Base-by-base conservation (phyloP, 2,329 filamentous ascomycete species). In the Curvularia spicifera region DNA sequence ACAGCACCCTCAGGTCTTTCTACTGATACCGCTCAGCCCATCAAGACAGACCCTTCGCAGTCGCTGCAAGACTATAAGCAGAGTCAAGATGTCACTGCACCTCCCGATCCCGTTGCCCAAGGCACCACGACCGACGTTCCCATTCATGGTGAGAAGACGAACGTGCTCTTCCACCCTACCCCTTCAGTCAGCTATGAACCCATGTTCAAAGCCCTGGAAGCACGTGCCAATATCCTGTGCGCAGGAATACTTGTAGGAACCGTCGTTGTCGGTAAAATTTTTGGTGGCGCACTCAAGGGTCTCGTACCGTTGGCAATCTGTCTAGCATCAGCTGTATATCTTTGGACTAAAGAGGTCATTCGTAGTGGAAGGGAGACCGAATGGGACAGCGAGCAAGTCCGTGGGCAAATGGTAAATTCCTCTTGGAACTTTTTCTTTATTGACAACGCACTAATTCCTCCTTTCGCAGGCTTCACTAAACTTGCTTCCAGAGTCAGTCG, bases 131-230 rank as follows among this genome's bases (percentile, higher is more conserved):
- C 91, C 26, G 95, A 98, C 77, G 93, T 98, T 1, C 95, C 95
- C 3, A 96, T 98, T 57, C 91, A 93, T 72, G 94, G 93, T 70
- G 94, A 98, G 74, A 97, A 95, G 84, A 98, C 95, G 3, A 97
- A 97, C 62, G 89, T 98, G 18, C 84, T 97, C 29, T 98, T 98
- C 78, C 94, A 97, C 76, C 94, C 95, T 15, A 98, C 94, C 0
- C 94, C 94, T 0, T 90, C 90, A 0, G 85, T 97, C 65, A 92
- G 89, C 79, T 97, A 92, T 72, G 91, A 96, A 76, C 92, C 93
- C 4, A 96, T 93, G 85, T 97, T 91, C 74, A 85, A 83, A 20
- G 78, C 85, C 12, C 77, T 97, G 57, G 92, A 98, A 78, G 85
- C 86, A 64, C 86, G 89, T 9, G 91, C 89, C n/a, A 87, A 86